Evolutionary conservation across 2,329 filamentous ascomycete genomes (phyloP), one percentile per base, ranked within the genome.

Genomic region (Ilyonectria mors-panacis): DNA sequence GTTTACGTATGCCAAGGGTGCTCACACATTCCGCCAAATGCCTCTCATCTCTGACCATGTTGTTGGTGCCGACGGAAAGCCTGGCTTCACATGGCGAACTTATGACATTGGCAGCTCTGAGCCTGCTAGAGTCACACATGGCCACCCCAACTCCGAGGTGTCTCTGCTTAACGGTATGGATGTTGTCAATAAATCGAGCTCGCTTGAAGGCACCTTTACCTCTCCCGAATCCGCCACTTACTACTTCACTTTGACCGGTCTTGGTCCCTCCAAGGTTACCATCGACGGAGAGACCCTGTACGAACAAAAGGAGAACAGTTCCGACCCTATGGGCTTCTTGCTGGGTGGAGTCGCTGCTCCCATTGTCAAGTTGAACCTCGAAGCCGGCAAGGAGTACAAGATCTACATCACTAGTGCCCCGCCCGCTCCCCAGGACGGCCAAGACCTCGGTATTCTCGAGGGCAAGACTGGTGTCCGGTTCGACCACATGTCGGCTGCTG

Each of bases 311-410:
- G 69, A 70, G 4, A 73, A 75, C 51, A 69, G 65, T 37, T 57
- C 66, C 1, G 77, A 79, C 33, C 67, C 76, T 19, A 79, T 79
- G 77, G 76, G 77, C 1, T 77, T 75, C 47, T 59, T 79, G 0
- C 75, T 79, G 30, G 64, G 66, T n/a, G 70, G 65, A 13, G 71
- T 70, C 1, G 68, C 75, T 0, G 70, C 70, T 4, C 70, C 72
- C 4, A 71, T 37, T 17, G 47, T 93, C 35, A 91, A 89, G 8
- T 79, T 92, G 1, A 92, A n/a, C 9, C 28, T 68, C 2, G 28
- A 48, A 13, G 35, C 47, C 3, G 64, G 64, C 15, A 63, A 63
- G 42, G 4, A 59, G 51, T 66, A 68, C 45, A 59, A 48, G 5
- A 59, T 68, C 21, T 33, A 37, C 28, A 33, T 66, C 19, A 26